phyloP scores from a whole-genome alignment of 73 alveolate species.

The Stentor roeselii region DNA sequence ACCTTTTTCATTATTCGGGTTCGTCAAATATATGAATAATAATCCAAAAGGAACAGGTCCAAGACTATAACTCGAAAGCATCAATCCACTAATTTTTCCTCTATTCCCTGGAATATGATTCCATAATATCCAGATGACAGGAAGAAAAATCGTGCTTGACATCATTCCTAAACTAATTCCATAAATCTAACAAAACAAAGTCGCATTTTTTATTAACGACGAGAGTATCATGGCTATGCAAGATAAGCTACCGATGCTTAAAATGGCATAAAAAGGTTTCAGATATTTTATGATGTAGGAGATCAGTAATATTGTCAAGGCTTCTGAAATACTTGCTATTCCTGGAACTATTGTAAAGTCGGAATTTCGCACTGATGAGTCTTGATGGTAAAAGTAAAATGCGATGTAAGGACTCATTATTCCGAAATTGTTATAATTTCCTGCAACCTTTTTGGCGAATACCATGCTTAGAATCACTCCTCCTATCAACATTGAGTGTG shows the following conservation, averaged over 20 bases:
- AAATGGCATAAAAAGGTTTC: not conserved
- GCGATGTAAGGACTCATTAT: not conserved
- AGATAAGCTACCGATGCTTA: not conserved
- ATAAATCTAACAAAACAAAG: not conserved
- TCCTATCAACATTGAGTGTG: not conserved
- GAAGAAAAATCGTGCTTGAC: not conserved
- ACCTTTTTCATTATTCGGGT: not conserved
- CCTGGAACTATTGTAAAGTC: not conserved
- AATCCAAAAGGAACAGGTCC: not conserved
- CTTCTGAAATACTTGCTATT: not conserved
- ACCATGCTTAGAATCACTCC: not conserved
- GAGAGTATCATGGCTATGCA: not conserved
- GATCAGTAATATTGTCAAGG: not conserved
- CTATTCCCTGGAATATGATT: not conserved
- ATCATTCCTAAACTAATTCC: not conserved
- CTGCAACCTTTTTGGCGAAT: not conserved
- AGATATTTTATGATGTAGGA: not conserved
- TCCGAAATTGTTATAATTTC: not conserved
- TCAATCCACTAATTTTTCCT: not conserved
- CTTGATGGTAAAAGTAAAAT: not conserved
- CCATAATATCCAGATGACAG: not conserved
- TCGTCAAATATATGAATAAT: not conserved
- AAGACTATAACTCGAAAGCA: not conserved
- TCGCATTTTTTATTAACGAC: not conserved
- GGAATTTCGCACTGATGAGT: not conserved